Evolutionary conservation across 2,329 filamentous ascomycete genomes (phyloP).

Genomic region (Diaporthe humulicola): DNA sequence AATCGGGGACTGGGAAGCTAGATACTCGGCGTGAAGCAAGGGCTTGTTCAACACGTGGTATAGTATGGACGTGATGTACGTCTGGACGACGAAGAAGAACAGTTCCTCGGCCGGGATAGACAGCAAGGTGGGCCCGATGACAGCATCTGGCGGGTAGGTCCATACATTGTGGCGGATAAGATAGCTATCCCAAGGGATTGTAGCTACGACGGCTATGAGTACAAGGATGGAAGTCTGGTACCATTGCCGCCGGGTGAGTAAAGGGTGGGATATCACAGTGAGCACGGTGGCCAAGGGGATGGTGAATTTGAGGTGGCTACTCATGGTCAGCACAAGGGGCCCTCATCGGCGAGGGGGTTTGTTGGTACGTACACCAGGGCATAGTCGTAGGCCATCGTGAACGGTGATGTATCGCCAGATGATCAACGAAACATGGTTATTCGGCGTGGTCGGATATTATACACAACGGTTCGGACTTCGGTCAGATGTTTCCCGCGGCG

Average conservation of each 20-base stretch:
- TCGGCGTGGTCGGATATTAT: neutral
- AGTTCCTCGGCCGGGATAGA: conserved; percentile 79
- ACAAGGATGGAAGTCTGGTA: conserved; percentile 74
- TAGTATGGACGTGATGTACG: conserved; percentile 77
- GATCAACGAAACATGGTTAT: conserved; percentile 29
- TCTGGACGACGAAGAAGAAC: conserved; percentile 84
- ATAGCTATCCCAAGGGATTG: conserved; percentile 83
- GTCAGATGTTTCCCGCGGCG: neutral
- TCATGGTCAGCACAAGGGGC: neutral
- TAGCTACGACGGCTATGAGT: conserved; percentile 73
- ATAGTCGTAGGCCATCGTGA: conserved; percentile 45
- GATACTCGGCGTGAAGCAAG: conserved; percentile 63
- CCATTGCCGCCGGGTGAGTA: conserved; percentile 72
- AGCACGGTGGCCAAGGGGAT: conserved; percentile 73
- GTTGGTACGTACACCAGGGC: conserved; percentile 42
- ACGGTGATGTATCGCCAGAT: neutral
- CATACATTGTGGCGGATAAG: conserved; percentile 77
- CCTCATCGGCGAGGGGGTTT: neutral
- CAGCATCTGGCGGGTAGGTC: conserved; percentile 76
- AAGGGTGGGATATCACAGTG: conserved; percentile 70
- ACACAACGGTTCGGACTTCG: neutral
- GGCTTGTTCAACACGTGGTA: conserved; percentile 78
- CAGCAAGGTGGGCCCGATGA: conserved; percentile 73
- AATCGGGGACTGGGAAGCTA: conserved; percentile 41
- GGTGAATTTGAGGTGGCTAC: conserved; percentile 75